phyloP scores from a whole-genome alignment of 371 early-diverging fungal species.

The Rhizopus sp. region DNA sequence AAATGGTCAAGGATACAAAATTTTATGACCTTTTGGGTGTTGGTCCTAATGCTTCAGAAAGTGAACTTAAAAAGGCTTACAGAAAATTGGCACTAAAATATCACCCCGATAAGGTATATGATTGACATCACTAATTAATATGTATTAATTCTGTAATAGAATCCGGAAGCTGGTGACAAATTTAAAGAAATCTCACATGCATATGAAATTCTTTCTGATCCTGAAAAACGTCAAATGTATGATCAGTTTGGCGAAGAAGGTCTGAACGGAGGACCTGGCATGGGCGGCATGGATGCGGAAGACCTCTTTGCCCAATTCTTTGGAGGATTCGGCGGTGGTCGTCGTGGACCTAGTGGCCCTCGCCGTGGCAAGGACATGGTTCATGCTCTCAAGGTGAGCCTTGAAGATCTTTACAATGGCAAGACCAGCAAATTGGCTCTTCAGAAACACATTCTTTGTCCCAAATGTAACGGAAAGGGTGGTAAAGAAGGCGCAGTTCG shows the following conservation, averaged over 20 bases:
- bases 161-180: constrained; percentile 81
- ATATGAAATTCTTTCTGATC: constrained; percentile 91
- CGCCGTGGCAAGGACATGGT: constrained; percentile 77
- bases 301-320: constrained; percentile 33
- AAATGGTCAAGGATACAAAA: constrained; percentile 84
- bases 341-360: constrained; percentile 61
- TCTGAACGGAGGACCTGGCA: constrained; percentile 63
- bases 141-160: constrained; percentile 35
- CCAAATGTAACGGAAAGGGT: constrained; percentile 81
- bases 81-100: constrained; percentile 90
- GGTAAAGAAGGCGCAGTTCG: constrained; percentile 70
- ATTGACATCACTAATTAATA: not conserved
- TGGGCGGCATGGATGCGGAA: constrained; percentile 70
- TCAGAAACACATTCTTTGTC: constrained; percentile 84
- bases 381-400: constrained; percentile 78
- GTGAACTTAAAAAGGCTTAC: constrained; percentile 91
- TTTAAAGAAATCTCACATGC: constrained; percentile 95
- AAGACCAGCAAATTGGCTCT: constrained; percentile 88
- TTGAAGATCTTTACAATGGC: constrained; percentile 96
- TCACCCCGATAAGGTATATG: constrained; percentile 91
- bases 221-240: constrained; percentile 73
- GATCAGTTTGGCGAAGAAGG: constrained; percentile 88
- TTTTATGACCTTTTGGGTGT: constrained; percentile 94
- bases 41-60: constrained; percentile 75
- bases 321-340: constrained; percentile 75